Evolutionary conservation across 2,329 filamentous ascomycete species (phyloP), one percentile per base, ranked within the genome.

Genomic region (Epichloe glyceriae): DNA sequence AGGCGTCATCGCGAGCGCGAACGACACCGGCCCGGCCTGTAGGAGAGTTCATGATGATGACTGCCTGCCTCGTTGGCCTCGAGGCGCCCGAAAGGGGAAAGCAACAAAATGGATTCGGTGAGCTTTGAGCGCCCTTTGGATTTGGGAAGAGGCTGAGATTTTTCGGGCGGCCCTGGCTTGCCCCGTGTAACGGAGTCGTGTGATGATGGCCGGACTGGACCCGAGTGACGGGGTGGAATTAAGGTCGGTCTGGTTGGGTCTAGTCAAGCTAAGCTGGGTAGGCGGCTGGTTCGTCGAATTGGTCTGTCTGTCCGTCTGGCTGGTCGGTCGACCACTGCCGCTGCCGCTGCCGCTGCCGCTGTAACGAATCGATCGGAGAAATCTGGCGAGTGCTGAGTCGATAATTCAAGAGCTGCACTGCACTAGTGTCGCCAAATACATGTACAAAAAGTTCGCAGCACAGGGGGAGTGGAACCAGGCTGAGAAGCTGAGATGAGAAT

Each of bases 21-120:
- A 83, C 73, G 57, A 80, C 66, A 61, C 78, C 78, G 60, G 76
- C 77, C 68, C 74, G 76, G 64, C 76, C 76, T 55, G 73, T 73
- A 49, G 67, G 62, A 52, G 66, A 62, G 63, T 70, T 65, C 67
- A 69, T 69, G 56, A 61, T 64, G 56, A 42, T 37, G 58, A 43
- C 50, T 52, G 49, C 46, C 45, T 50, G 52, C 45, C 52, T 55
- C 52, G 49, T 46, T 53, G 53, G 44, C 50, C 51, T 49, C 49
- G 37, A 46, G 42, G 45, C 47, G 37, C 46, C 52, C 47, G 50
- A 52, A 46, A 49, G 51, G 51, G 56, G 53, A 50, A 53, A 52
- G 53, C 46, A 47, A 47, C 46, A 47, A 47, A 40, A 47, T 39
- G 46, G 17, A 47, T 5, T 39, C 35, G 45, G 35, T 5, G 45